Base-by-base conservation (phyloP, 208 protist genomes). In the Crithidia brevicula region DNA sequence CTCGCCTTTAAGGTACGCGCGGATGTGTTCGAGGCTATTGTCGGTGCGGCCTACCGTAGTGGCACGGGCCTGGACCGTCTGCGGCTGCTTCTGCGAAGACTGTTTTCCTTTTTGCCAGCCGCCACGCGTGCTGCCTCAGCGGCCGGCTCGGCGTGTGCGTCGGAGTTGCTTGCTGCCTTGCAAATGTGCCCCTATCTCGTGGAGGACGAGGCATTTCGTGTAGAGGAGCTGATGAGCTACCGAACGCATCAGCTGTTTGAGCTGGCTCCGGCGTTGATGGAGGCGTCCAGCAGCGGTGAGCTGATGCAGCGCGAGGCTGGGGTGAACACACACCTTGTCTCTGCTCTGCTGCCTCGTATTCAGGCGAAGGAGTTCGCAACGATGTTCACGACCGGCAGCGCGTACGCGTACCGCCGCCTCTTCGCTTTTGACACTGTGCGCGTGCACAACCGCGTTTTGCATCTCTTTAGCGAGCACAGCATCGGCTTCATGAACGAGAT, bases 401-500 rank as follows among this genome's bases (percentile, higher is more conserved):
- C 40, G 6, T 89, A 83, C 73, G 78, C 79, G 18, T 92, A 92
- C 67, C 82, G 86, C 34, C 77, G 72, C 47, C 65, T 89, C 31
- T 33, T 70, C 36, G 64, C 51, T 22, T 70, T 69, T 42, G 79
- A 88, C 54, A 57, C 58, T 9, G 67, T 53, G 23, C 54, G 30
- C 0, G n/a, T 92, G 50, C 77, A 77, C 50, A 88, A 89, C 62
- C 75, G 86, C 58, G 76, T 92, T 46, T 67, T 92, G 11, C 50
- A 57, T 20, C 65, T 71, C 31, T 77, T 81, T 75, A 53, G 51
- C n/a, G 36, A 38, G 25, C 42, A 31, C 11, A 63, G 50, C 16
- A 79, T 84, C 56, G 74, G 75, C 5, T 92, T 77, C 74, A 45
- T 81, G 25, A 92, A 92, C 58, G 86, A 92, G 74, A 78, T 79